A percentile compares a stretch with the other conserved stretches of the same genome.
phyloP scores from a whole-genome alignment of 805 yeast genomes.

The Yarrowia hollandica region DNA sequence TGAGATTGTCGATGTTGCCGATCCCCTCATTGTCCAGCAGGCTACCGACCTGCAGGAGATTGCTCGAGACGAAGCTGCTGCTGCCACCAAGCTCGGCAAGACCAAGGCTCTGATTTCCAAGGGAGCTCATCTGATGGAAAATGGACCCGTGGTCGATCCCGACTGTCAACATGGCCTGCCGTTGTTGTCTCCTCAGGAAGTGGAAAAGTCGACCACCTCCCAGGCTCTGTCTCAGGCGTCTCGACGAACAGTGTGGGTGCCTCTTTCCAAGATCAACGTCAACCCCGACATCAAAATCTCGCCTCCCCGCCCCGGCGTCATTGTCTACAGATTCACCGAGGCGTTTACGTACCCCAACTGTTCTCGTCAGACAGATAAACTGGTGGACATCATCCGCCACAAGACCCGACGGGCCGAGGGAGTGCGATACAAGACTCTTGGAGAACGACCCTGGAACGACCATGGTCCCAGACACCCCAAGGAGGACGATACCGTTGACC shows the following conservation, averaged over 20 bases:
- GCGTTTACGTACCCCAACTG: conserved; percentile 80
- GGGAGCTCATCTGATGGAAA: conserved; percentile 3
- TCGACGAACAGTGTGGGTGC: conserved; percentile 39
- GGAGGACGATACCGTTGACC: conserved; percentile 43
- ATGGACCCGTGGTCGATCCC: background rate
- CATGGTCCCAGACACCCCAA: conserved; percentile 58
- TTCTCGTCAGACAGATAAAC: conserved; percentile 66
- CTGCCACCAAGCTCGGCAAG: conserved; percentile 1
- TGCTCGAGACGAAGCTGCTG: background rate
- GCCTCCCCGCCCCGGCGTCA: conserved; percentile 88
- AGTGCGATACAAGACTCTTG: conserved; percentile 43
- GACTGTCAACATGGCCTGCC: conserved; percentile 19
- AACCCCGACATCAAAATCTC: conserved; percentile 59
- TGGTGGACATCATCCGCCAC: conserved; percentile 65
- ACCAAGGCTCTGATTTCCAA: background rate
- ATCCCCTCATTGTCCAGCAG: conserved; percentile 26
- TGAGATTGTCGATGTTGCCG: conserved; percentile 61
- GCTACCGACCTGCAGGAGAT: conserved; percentile 1
- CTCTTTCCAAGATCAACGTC: conserved; percentile 46
- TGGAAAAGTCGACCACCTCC: background rate
- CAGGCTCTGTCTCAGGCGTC: background rate
- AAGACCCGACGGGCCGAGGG: conserved; percentile 60
- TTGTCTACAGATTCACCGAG: conserved; percentile 82
- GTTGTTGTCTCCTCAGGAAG: background rate
- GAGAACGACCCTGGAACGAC: conserved; percentile 88